A percentile compares a stretch with the other conserved stretches of the same genome.
These are phyloP conservation scores for Penicillium parvum DNA, from an alignment of 495 filamentous ascomycete species.

Conservation along the genomic window DNA sequence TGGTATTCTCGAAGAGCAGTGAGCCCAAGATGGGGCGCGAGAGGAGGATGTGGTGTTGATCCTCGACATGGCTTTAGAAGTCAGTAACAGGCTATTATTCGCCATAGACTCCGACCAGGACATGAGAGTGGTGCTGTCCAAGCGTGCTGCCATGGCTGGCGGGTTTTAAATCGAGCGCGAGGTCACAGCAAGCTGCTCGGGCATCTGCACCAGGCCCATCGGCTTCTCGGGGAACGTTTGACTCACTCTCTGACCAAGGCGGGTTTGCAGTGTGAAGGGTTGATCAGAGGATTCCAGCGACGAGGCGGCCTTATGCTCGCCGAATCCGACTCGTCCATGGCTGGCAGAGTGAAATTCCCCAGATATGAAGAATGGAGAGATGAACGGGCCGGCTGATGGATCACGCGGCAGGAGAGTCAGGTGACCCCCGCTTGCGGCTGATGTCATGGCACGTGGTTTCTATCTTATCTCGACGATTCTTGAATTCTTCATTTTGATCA, in stretches of 20 bases:
- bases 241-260: slow-evolving; percentile 42
- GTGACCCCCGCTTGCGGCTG: slow-evolving; percentile 6
- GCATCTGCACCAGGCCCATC: background rate
- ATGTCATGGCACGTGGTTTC: slow-evolving; percentile 7
- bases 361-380: background rate
- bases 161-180: no score
- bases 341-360: background rate
- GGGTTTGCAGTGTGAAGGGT: slow-evolving; percentile 30
- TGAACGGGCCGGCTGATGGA: background rate
- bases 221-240: background rate
- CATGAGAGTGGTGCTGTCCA: background rate
- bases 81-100: no score
- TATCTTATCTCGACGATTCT: no score
- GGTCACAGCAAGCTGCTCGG: background rate
- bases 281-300: slow-evolving; percentile 38
- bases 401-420: background rate
- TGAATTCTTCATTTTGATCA: no score
- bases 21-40: slow-evolving; percentile 68
- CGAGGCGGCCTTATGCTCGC: no score
- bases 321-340: no score
- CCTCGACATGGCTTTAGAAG: slow-evolving; percentile 32
- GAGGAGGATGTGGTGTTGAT: slow-evolving; percentile 54
- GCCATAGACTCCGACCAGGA: no score
- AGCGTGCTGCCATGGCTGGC: no score
- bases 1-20: slow-evolving; percentile 82